Percentiles rank a stretch among this genome's conserved stretches.
Evolutionary conservation across 345 rosid species (phyloP).

Genomic region (Kernera saxatilis): DNA sequence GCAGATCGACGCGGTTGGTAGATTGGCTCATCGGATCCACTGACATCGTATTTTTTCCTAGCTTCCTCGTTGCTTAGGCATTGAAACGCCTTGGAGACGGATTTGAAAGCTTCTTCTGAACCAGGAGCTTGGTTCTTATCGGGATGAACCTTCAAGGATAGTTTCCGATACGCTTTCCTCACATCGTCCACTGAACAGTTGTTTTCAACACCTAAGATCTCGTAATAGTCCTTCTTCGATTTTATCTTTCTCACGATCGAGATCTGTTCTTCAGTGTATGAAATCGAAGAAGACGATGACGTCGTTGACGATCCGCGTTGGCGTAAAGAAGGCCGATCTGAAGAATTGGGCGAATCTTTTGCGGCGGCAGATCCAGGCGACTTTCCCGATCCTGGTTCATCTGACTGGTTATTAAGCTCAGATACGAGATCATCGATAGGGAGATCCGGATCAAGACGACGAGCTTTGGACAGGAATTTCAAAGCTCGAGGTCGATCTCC

Average conservation of each 20-base stretch:
- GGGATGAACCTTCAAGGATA: conserved; percentile 88
- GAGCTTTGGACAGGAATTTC: conserved; percentile 79
- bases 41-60: conserved; percentile 61
- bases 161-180: conserved; percentile 76
- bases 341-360: conserved; percentile 16
- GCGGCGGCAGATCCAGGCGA: conserved; percentile 20
- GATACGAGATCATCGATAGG: conserved; percentile 59
- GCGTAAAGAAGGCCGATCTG: conserved; percentile 55
- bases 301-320: conserved; percentile 39
- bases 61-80: conserved; percentile 74
- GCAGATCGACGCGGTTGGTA: conserved; percentile 42
- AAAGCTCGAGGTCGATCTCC: conserved; percentile 80
- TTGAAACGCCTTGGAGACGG: conserved; percentile 86
- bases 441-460: conserved; percentile 82
- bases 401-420: conserved; percentile 31
- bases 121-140: conserved; percentile 96
- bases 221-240: conserved; percentile 82
- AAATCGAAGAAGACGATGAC: conserved; percentile 36
- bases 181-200: conserved; percentile 72
- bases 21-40: conserved; percentile 76
- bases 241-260: conserved; percentile 63
- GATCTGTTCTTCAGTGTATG: conserved; percentile 73
- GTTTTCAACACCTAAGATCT: conserved; percentile 68
- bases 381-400: not conserved
- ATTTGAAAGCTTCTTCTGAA: conserved; percentile 85